Conservation (phyloP, 352 stramenopile genomes). For the Sclerospora graminicola region DNA sequence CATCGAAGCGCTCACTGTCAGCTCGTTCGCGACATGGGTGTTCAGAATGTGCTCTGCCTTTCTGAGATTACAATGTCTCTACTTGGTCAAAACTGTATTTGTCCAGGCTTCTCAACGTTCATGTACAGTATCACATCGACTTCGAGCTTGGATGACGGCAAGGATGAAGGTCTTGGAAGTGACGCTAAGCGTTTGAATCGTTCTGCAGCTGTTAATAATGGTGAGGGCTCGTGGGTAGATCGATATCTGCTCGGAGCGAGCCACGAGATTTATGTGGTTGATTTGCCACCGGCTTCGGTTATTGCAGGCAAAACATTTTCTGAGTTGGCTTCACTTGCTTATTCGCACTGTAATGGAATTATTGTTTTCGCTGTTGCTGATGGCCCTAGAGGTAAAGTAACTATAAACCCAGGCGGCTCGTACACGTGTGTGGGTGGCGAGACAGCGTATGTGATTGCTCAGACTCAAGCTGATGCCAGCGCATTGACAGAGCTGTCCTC, state of each 20-base stretch:
- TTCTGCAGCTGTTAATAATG: constrained; percentile 18
- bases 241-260: constrained; percentile 65
- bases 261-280: constrained; percentile 73
- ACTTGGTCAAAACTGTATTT: constrained; percentile 80
- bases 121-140: constrained; percentile 83
- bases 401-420: constrained; percentile 70
- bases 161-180: constrained; percentile 23
- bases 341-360: constrained; percentile 62
- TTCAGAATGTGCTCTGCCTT: constrained; percentile 74
- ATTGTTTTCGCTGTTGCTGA: constrained; percentile 63
- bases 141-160: constrained; percentile 48
- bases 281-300: constrained; percentile 38
- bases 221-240: constrained; percentile 47
- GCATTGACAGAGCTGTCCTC: constrained; percentile 19
- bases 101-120: constrained; percentile 77
- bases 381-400: constrained; percentile 30
- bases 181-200: constrained; percentile 19
- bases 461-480: constrained; percentile 31
- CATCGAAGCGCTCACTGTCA: constrained; percentile 66
- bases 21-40: constrained; percentile 61
- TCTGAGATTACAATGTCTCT: constrained; percentile 72
- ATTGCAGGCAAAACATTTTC: constrained; percentile 67
- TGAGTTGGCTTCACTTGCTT: constrained; percentile 66
- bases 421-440: constrained; percentile 64
- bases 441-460: constrained; percentile 64